These are phyloP conservation scores for Aspergillus leporis DNA, from an alignment of 495 filamentous ascomycete genomes.

Conservation along the genomic window DNA sequence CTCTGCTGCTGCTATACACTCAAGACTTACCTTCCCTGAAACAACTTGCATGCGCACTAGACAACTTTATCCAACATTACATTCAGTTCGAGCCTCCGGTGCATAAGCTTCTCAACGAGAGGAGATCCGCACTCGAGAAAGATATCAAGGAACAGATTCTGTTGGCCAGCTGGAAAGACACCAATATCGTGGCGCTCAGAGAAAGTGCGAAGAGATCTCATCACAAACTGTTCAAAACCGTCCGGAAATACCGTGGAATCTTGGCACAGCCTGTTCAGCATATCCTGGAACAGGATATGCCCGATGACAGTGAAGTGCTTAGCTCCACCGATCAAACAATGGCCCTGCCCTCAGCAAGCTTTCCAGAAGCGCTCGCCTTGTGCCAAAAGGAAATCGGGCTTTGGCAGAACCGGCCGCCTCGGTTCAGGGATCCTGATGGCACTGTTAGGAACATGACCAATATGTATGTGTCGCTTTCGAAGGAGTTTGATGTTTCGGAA, in stretches of 20 bases:
- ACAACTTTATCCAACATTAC: conserved; percentile 77
- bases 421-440: conserved; percentile 66
- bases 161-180: conserved; percentile 94
- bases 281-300: conserved; percentile 65
- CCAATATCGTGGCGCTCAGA: conserved; percentile 81
- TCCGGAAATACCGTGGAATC: conserved; percentile 79
- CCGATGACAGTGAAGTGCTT: conserved; percentile 45
- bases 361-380: conserved; percentile 47
- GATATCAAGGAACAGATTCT: conserved; percentile 84
- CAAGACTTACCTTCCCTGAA: conserved; percentile 55
- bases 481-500: conserved; percentile 54
- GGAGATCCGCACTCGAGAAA: conserved; percentile 71
- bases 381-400: conserved; percentile 52
- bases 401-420: conserved; percentile 63
- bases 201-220: conserved; percentile 90
- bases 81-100: conserved; percentile 65
- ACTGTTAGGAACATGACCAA: conserved; percentile 66
- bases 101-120: conserved; percentile 59
- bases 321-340: conserved; percentile 18
- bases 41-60: conserved; percentile 56
- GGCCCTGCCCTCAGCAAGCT: conserved; percentile 21
- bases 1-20: conserved; percentile 48
- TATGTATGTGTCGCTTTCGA: conserved; percentile 51
- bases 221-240: conserved; percentile 84
- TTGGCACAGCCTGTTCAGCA: conserved; percentile 69